Evolutionary conservation across 2,329 filamentous ascomycete genomes (phyloP), one percentile per base, ranked within the genome.

Genomic region (Tolypocladium sp.): DNA sequence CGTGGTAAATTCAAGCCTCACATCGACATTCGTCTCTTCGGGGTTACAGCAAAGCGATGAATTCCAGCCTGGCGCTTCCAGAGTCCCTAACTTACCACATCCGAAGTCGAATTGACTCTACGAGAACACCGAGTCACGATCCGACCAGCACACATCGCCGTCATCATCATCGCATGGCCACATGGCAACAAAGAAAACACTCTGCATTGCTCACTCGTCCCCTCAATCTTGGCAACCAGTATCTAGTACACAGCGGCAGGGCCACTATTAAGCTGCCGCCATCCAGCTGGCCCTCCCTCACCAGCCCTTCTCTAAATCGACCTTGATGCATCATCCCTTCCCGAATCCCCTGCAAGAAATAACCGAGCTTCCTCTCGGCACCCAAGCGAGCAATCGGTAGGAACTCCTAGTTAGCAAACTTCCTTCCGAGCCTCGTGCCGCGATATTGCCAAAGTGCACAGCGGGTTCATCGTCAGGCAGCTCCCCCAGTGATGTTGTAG

Each of bases 171-270:
- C 15, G 49, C 30, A 8, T 9, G 17, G 9, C 46, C 46, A 12
- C 27, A n/a, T 33, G 20, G 6, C 30, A 13, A 53, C 51, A 59
- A 59, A 52, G 53, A 56, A 59, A 56, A 37, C 38, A 56, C 62
- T 63, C 38, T 59, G 56, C 57, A 58, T 35, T 56, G 57, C 62
- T 62, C 52, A 58, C 55, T 58, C 55, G 44, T 37, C 30, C 42
- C 58, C 30, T 42, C 41, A 58, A 56, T 49, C 59, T 57, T 61
- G 52, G 49, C 49, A 55, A 53, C 44, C 59, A 62, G 57, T 63
- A 69, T 67, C 65, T 67, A 64, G 60, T 69, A 70, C 67, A 69
- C 63, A 57, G 56, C 59, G 27, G 35, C 57, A 57, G 60, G 57
- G 60, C 58, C 56, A 59, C 55, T 38, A 62, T 62, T 59, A 61